Evolutionary conservation across 2,329 filamentous ascomycete species (phyloP), one percentile per base, ranked within the genome.

Genomic region (Fusarium sp.): DNA sequence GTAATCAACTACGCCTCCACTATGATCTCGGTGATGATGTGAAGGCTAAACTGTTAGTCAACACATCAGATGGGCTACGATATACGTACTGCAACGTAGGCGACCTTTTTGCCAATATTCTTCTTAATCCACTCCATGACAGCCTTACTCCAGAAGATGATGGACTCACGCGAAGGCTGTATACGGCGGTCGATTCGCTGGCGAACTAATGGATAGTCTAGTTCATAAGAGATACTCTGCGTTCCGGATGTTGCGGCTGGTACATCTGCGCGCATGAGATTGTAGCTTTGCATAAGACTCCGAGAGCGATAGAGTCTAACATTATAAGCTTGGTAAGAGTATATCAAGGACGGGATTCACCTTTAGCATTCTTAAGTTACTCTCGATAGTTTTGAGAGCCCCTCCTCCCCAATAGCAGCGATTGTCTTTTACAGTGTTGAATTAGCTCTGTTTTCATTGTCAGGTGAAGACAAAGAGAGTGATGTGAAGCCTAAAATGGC

Each of bases 11-110:
- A 58, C 56, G 3, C 61, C 72, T 9, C 65, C 71, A 4, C 38
- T 60, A 33, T 74, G 72, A 22, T 70, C 71, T 6, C 68, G 39
- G 5, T 74, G 68, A 22, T 74, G 72, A n/a, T 74, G 72, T 4
- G 71, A 57, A 11, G 71, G 65, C 68, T 74, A 13, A 2, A 7
- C 3, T 2, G 3, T 62, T 1, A 62, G 44, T n/a, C 3, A 16
- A 18, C 0, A n/a, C n/a, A n/a, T n/a, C n/a, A n/a, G n/a, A n/a
- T n/a, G n/a, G 1, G 4, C 28, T 9, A 5, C 42, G 5, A 15
- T 13, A 33, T 8, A 44, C 68, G 20, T 18, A 74, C 68, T 56
- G 65, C 68, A 6, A 74, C 45, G 9, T 70, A 26, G 0, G 30
- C 61, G 5, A 75, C 53, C 3, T 60, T 56, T 30, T 74, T 74